Percentiles rank a stretch among this genome's conserved stretches.
phyloP scores from a whole-genome alignment of 2,329 filamentous ascomycete species.

The Penicillium sp. region DNA sequence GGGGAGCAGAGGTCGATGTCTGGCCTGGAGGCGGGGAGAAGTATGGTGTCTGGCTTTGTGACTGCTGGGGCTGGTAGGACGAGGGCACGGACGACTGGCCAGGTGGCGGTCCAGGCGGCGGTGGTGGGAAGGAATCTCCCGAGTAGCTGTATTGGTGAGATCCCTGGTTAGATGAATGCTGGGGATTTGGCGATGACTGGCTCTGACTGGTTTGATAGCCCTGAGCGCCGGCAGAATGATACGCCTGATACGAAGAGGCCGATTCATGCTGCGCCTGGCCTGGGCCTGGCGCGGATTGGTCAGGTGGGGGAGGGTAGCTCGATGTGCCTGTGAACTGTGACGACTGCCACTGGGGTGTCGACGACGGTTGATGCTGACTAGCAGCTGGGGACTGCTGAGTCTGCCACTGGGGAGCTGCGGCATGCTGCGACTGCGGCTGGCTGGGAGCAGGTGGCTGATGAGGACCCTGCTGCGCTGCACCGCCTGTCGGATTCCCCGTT shows the following conservation, averaged over 20 bases:
- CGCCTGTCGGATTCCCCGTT: conserved; percentile 9
- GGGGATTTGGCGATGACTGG: not conserved
- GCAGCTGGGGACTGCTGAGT: conserved; percentile 9
- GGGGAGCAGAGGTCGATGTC: conserved; percentile 3
- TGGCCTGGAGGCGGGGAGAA: conserved; percentile 6
- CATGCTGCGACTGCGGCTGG: conserved; percentile 11
- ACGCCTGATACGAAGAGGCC: conserved; percentile 2
- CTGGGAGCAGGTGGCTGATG: conserved; percentile 14
- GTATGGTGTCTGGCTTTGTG: conserved; percentile 7
- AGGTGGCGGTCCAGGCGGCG: conserved; percentile 32
- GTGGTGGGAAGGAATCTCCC: conserved; percentile 35
- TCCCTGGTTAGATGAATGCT: conserved; percentile 5
- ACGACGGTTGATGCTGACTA: not conserved
- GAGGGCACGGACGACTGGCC: conserved; percentile 14
- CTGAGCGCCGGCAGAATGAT: conserved; percentile 1
- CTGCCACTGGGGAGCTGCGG: conserved; percentile 8
- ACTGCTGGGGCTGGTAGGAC: conserved; percentile 14
- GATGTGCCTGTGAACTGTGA: not conserved
- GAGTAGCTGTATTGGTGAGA: conserved; percentile 23
- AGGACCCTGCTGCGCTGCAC: conserved; percentile 9
- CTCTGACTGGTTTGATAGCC: conserved; percentile 7
- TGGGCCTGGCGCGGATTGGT: conserved; percentile 1
- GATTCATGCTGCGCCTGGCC: conserved; percentile 9
- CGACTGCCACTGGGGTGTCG: not conserved
- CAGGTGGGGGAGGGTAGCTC: conserved; percentile 3